Conservation (phyloP, 2,329 filamentous ascomycete genomes). For the Aspergillus sp. region DNA sequence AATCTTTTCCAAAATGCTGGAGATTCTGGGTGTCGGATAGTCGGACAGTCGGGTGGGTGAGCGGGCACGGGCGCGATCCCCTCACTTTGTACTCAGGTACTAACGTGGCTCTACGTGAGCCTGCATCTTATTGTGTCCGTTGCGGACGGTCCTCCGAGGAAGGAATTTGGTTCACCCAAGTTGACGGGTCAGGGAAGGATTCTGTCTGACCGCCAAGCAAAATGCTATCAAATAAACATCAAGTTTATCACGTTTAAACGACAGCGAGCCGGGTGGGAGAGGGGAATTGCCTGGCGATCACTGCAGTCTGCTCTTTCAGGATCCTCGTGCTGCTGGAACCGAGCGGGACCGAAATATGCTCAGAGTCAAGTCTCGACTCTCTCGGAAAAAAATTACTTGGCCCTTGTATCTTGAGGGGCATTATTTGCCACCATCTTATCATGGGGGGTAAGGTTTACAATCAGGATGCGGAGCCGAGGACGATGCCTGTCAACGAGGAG, state of each 20-base stretch:
- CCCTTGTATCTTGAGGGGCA: not conserved
- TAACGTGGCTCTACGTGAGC: too few species aligned
- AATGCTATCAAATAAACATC: conserved; percentile 1
- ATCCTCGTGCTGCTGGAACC: not conserved
- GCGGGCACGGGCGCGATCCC: too few species aligned
- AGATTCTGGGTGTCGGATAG: conserved; percentile 8
- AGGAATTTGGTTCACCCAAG: conserved; percentile 19
- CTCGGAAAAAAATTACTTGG: not conserved
- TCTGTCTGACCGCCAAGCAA: conserved; percentile 1
- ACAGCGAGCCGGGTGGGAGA: not conserved
- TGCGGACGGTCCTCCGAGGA: conserved; percentile 1
- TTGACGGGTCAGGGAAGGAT: conserved; percentile 21
- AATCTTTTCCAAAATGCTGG: conserved; percentile 7
- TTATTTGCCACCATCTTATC: conserved; percentile 24
- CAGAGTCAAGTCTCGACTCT: too few species aligned
- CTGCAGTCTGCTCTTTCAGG: not conserved
- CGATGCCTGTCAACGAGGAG: conserved; percentile 6
- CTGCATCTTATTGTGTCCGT: not conserved
- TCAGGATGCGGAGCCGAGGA: conserved; percentile 16
- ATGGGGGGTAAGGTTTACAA: conserved; percentile 4
- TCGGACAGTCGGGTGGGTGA: too few species aligned
- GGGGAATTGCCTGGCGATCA: conserved; percentile 6
- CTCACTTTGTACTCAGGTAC: too few species aligned
- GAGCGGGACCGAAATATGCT: too few species aligned
- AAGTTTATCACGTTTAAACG: not conserved